Evolutionary conservation across 495 filamentous ascomycete species (phyloP).

Genomic region (Aspergillus incahuasiensis): DNA sequence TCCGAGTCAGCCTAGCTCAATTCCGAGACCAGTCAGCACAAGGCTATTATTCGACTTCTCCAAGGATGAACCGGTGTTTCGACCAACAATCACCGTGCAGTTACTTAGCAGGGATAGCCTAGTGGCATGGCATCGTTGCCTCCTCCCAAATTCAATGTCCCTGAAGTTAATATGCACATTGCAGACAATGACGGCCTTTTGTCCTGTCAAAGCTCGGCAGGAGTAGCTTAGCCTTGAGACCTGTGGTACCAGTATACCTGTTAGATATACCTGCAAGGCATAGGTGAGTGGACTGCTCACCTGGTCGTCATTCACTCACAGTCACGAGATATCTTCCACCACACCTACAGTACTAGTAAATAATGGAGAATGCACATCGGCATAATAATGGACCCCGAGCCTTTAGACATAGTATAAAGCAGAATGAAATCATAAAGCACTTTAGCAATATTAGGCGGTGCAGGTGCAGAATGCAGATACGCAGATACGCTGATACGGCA

Average conservation of each 20-base stretch:
- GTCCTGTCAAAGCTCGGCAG: background rate
- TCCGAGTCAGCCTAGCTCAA: constrained; percentile 2
- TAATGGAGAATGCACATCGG: background rate
- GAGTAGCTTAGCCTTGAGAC: background rate
- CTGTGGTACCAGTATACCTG: no score
- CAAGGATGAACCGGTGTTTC: constrained; percentile 6
- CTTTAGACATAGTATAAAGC: background rate
- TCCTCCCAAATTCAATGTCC: no score
- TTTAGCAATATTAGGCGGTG: no score
- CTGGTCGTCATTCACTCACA: no score
- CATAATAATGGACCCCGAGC: background rate
- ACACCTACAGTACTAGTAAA: background rate
- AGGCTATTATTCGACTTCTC: background rate
- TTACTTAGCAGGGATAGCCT: background rate
- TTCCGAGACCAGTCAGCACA: background rate
- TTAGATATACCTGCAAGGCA: no score
- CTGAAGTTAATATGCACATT: background rate
- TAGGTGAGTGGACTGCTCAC: no score
- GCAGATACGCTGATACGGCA: no score
- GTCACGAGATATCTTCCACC: constrained; percentile 2
- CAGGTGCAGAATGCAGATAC: background rate
- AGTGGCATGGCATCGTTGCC: no score
- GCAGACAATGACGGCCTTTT: background rate
- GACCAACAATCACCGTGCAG: background rate
- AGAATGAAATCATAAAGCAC: background rate